A percentile compares a stretch with the other conserved stretches of the same genome.
These are phyloP conservation scores for Acanthamoeba royreba DNA, from an alignment of 208 protist species.

Conservation along the genomic window DNA sequence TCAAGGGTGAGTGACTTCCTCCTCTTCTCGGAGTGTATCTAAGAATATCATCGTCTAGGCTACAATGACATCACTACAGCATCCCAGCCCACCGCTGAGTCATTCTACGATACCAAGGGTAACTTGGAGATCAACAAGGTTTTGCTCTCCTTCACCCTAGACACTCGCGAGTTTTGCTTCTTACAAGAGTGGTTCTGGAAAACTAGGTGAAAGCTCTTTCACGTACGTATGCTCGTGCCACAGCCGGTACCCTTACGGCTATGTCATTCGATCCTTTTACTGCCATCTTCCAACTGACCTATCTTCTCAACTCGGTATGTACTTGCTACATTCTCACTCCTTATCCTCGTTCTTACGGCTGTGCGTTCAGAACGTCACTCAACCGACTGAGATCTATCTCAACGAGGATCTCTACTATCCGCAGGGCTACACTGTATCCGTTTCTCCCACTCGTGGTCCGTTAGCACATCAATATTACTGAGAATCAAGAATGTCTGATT, in stretches of 20 bases:
- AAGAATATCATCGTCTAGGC: not conserved
- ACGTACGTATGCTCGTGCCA: constrained; percentile 65
- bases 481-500: too few species aligned
- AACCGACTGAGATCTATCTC: constrained; percentile 69
- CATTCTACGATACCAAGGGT: constrained; percentile 59
- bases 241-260: constrained; percentile 1
- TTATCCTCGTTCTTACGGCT: not conserved
- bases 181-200: not conserved
- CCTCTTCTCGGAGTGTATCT: not conserved
- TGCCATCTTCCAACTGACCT: constrained; percentile 47
- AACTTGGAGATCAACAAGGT: constrained; percentile 58
- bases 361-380: constrained; percentile 4
- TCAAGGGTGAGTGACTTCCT: constrained; percentile 49
- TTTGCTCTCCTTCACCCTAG: not conserved
- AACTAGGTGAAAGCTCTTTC: constrained; percentile 51
- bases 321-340: not conserved
- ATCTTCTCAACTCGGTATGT: constrained; percentile 33
- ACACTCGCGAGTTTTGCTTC: not conserved
- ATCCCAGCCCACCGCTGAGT: constrained; percentile 36
- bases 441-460: not conserved
- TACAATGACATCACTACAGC: constrained; percentile 70
- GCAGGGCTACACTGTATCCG: constrained; percentile 51
- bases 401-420: constrained; percentile 68
- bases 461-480: too few species aligned
- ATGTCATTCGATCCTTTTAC: constrained; percentile 59